phyloP scores from a whole-genome alignment of 495 filamentous ascomycete genomes.

The Tuber magnatum region DNA sequence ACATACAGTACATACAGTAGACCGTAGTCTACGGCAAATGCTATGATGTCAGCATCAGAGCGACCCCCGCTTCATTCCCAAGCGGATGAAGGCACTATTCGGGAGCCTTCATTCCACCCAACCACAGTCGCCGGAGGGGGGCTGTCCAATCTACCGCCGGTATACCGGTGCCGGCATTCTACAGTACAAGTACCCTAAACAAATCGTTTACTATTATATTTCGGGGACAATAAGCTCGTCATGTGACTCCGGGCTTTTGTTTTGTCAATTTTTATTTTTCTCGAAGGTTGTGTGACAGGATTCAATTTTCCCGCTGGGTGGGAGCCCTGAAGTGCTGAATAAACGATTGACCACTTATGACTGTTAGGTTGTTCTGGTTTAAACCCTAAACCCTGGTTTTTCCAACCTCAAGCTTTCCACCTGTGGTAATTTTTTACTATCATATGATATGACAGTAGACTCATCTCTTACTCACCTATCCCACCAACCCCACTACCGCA shows the following conservation, averaged over 20 bases:
- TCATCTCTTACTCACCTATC: not conserved
- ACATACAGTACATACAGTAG: no score
- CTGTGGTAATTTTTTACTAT: not conserved
- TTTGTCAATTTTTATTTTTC: no score
- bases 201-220: not conserved
- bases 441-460: no score
- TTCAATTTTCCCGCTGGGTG: not conserved
- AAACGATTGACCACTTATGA: not conserved
- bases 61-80: not conserved
- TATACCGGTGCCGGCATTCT: not conserved
- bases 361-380: not conserved
- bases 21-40: no score
- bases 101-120: not conserved
- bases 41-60: not conserved
- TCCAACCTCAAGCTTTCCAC: not conserved
- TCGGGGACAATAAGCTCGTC: not conserved
- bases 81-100: not conserved
- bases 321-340: not conserved
- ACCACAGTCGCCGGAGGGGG: not conserved
- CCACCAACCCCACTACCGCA: conserved; percentile 3
- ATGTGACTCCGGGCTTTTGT: not conserved
- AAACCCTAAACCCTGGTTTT: not conserved
- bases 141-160: not conserved
- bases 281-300: not conserved
- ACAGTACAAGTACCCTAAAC: no score